phyloP scores from a whole-genome alignment of 495 filamentous ascomycete genomes.

The Clohesyomyces aquaticus region DNA sequence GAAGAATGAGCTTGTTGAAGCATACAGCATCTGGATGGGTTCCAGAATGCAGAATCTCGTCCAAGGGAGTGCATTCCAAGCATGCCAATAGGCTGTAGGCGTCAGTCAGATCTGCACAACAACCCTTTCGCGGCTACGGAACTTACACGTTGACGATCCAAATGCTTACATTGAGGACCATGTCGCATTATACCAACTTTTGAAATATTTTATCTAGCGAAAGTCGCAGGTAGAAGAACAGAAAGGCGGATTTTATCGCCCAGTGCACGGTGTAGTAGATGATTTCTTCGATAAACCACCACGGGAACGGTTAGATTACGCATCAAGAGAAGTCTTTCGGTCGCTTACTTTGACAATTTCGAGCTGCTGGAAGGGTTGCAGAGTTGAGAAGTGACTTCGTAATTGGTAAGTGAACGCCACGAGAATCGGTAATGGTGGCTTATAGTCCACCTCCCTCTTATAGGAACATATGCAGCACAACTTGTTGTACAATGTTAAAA shows the following conservation, averaged over 20 bases:
- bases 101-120: not conserved
- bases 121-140: not conserved
- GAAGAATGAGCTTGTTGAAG: constrained; percentile 19
- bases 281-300: constrained; percentile 26
- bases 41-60: constrained; percentile 19
- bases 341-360: constrained; percentile 11
- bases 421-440: too few relatives aligned
- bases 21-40: constrained; percentile 23
- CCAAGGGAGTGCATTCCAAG: constrained; percentile 26
- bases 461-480: constrained; percentile 20
- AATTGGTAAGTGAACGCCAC: too few relatives aligned
- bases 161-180: constrained; percentile 19
- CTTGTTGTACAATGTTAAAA: constrained; percentile 18
- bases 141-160: constrained; percentile 18
- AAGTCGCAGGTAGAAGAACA: constrained; percentile 29
- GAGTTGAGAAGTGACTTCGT: not conserved
- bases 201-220: constrained; percentile 15
- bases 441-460: constrained; percentile 23
- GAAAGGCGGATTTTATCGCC: constrained; percentile 26
- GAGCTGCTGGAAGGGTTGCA: not conserved
- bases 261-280: constrained; percentile 24
- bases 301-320: not conserved
- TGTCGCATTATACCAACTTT: not conserved
- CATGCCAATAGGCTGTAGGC: constrained; percentile 3
- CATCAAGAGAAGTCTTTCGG: too few relatives aligned